phyloP scores from a whole-genome alignment of 306 rosid genomes.

The Casuarina cunninghamiana region DNA sequence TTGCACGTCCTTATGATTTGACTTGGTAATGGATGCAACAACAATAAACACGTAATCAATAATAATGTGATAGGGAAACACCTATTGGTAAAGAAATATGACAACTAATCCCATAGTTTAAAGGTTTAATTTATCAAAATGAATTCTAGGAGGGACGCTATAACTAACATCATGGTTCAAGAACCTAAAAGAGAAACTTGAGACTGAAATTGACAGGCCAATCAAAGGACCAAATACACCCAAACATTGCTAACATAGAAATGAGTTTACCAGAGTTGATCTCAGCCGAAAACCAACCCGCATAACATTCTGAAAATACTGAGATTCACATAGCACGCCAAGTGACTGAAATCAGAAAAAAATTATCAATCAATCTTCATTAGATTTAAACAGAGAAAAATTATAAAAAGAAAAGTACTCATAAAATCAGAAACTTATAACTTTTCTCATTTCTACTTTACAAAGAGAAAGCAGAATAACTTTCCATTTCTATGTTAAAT shows the following conservation, averaged over 20 bases:
- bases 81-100: no score
- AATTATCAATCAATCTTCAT: constrained; percentile 27
- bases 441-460: background rate
- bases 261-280: constrained; percentile 72
- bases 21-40: no score
- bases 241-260: background rate
- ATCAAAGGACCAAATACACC: background rate
- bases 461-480: background rate
- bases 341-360: constrained; percentile 54
- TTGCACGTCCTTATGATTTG: no score
- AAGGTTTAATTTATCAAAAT: background rate
- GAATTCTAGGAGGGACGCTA: background rate
- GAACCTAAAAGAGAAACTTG: constrained; percentile 5
- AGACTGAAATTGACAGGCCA: constrained; percentile 1
- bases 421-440: background rate
- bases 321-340: constrained; percentile 71
- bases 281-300: constrained; percentile 86
- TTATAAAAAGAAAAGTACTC: constrained; percentile 1
- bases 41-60: no score
- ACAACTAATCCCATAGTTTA: no score
- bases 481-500: background rate
- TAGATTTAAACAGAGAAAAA: background rate
- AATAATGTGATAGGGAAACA: no score
- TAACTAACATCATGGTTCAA: background rate
- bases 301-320: constrained; percentile 69